These are phyloP conservation scores for Diplotaxis tenuifolia DNA, from an alignment of 345 rosid genomes.

Conservation along the genomic window DNA sequence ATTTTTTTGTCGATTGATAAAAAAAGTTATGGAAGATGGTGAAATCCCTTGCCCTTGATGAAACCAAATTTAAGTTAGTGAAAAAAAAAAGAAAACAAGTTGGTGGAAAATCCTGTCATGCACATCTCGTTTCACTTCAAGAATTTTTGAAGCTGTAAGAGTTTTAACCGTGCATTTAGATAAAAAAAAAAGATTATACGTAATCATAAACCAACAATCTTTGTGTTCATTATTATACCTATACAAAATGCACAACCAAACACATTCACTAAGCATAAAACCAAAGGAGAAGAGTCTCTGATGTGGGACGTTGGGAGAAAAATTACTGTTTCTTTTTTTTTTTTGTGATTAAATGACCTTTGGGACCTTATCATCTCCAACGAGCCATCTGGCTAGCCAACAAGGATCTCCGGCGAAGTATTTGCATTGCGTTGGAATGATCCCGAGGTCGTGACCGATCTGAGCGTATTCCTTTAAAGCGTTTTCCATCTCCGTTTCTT, in stretches of 20 bases:
- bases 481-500: conserved; percentile 73
- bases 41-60: no score
- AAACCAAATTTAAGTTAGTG: no score
- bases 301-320: neutral
- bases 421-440: conserved; percentile 61
- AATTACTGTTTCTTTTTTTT: neutral
- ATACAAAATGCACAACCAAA: conserved; percentile 13
- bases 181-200: no score
- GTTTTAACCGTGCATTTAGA: no score
- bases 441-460: conserved; percentile 75
- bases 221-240: neutral
- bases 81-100: no score
- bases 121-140: no score
- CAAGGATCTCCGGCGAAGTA: conserved; percentile 65
- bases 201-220: neutral
- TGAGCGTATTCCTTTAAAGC: conserved; percentile 58
- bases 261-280: conserved; percentile 15
- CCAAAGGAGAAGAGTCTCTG: conserved; percentile 1
- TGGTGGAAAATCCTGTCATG: no score
- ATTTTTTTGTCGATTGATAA: no score
- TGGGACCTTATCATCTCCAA: conserved; percentile 53
- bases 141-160: no score
- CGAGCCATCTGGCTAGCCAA: conserved; percentile 63
- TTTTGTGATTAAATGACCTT: conserved; percentile 24
- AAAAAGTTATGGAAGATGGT: no score